These are phyloP conservation scores for Fusarium protoensiforme DNA, from an alignment of 2,329 filamentous ascomycete genomes.

Conservation along the genomic window DNA sequence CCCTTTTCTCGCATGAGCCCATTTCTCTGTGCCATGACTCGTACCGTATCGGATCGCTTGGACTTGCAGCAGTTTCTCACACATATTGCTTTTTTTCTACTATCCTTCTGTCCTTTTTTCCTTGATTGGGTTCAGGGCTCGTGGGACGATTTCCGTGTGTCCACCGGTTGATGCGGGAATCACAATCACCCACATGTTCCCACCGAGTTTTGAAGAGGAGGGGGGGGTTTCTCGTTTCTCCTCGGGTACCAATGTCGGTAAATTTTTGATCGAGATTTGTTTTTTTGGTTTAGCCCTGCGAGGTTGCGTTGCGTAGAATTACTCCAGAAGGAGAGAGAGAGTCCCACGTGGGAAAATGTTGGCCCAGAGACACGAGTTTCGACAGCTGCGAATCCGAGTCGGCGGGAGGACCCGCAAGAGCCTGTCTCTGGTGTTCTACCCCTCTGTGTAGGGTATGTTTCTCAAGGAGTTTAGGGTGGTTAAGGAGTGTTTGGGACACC, in stretches of 20 bases:
- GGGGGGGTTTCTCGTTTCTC: not conserved
- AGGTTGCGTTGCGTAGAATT: not conserved
- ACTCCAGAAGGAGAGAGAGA: not conserved
- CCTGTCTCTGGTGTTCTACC: not conserved
- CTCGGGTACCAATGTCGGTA: not conserved
- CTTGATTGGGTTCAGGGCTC: not conserved
- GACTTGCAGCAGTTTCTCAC: not conserved
- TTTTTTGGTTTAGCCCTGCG: not conserved
- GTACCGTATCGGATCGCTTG: not conserved
- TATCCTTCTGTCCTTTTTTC: not conserved
- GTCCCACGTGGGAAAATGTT: not conserved
- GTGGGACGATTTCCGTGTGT: not conserved
- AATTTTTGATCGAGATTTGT: not conserved
- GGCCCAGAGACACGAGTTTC: not conserved
- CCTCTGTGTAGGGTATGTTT: not conserved
- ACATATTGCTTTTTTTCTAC: not conserved
- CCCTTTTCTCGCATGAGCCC: not conserved
- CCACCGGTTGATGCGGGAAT: not conserved
- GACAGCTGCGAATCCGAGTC: not conserved
- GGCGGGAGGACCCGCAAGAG: not conserved
- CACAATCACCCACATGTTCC: not conserved
- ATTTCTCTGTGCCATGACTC: not conserved
- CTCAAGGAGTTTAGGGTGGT: not conserved
- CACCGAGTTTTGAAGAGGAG: not conserved
- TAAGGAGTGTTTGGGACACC: not conserved